Evolutionary conservation across 2,329 filamentous ascomycete species (phyloP).

Genomic region (Curvularia sp.): DNA sequence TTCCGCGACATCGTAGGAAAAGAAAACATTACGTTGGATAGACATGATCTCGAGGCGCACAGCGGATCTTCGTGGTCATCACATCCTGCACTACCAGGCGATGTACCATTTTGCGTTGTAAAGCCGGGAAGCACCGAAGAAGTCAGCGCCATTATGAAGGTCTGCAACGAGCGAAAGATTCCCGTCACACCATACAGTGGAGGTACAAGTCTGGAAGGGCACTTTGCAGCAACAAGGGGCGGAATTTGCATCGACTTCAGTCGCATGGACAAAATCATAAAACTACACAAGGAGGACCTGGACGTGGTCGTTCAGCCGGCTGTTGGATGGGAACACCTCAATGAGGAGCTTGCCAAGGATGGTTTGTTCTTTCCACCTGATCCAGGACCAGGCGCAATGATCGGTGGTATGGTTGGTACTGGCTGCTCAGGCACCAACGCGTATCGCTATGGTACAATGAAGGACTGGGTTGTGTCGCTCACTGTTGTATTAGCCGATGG

Average conservation of each 20-base stretch:
- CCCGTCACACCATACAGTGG: conserved; percentile 88
- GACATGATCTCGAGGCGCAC: conserved; percentile 62
- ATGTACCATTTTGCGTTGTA: conserved; percentile 68
- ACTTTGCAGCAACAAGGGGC: conserved; percentile 81
- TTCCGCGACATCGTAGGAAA: conserved; percentile 67
- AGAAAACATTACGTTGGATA: conserved; percentile 67
- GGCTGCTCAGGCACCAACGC: conserved; percentile 84
- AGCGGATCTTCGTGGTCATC: conserved; percentile 70
- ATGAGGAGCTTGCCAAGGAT: conserved; percentile 73
- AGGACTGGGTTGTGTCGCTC: conserved; percentile 86
- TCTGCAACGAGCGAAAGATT: conserved; percentile 81
- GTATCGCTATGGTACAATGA: conserved; percentile 93
- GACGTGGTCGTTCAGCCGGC: conserved; percentile 68
- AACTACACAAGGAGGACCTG: conserved; percentile 73
- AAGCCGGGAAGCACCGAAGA: conserved; percentile 81
- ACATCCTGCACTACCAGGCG: conserved; percentile 51
- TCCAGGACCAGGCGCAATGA: conserved; percentile 89
- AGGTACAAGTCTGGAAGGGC: conserved; percentile 87
- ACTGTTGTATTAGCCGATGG: conserved; percentile 91
- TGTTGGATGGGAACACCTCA: conserved; percentile 85
- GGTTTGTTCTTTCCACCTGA: conserved; percentile 92
- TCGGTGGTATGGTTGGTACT: conserved; percentile 85
- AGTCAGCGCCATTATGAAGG: conserved; percentile 84
- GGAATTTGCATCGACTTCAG: conserved; percentile 87
- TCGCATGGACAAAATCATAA: conserved; percentile 81